Evolutionary conservation across 352 stramenopile genomes (phyloP).

Genomic region (Plasmopara halstedii): DNA sequence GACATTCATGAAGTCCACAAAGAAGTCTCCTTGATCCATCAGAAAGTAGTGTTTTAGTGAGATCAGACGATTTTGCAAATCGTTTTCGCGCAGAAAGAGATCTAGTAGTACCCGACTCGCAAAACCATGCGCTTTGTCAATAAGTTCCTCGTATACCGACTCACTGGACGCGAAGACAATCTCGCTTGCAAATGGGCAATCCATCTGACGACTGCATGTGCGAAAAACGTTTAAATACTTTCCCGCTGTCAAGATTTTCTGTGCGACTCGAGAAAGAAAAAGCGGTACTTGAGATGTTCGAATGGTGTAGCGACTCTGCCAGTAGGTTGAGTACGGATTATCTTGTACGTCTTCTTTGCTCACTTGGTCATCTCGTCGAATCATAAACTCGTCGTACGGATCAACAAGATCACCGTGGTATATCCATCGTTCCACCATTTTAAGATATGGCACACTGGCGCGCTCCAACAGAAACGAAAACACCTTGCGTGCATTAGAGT

Average conservation of each 20-base stretch:
- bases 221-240: slow-evolving; percentile 91
- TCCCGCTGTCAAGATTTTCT: slow-evolving; percentile 85
- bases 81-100: slow-evolving; percentile 77
- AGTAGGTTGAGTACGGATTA: slow-evolving; percentile 88
- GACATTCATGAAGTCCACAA: slow-evolving; percentile 97
- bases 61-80: slow-evolving; percentile 62
- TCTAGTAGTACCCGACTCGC: slow-evolving; percentile 68
- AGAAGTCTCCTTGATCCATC: slow-evolving; percentile 98
- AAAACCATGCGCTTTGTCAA: slow-evolving; percentile 78
- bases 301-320: slow-evolving; percentile 81
- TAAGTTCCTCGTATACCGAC: slow-evolving; percentile 72
- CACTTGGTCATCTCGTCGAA: slow-evolving; percentile 69
- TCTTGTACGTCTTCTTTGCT: slow-evolving; percentile 77
- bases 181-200: slow-evolving; percentile 69
- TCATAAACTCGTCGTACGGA: slow-evolving; percentile 90
- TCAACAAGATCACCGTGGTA: slow-evolving; percentile 86
- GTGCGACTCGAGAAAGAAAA: slow-evolving; percentile 64
- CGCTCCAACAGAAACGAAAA: slow-evolving; percentile 82
- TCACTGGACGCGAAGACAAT: slow-evolving; percentile 62
- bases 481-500: slow-evolving; percentile 67
- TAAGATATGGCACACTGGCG: slow-evolving; percentile 81
- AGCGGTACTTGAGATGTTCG: slow-evolving; percentile 70
- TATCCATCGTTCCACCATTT: slow-evolving; percentile 88
- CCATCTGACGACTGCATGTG: slow-evolving; percentile 67
- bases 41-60: slow-evolving; percentile 98